Evolutionary conservation across 1,284 basidiomycete species (phyloP).

Genomic region (Trichosporon faecale): DNA sequence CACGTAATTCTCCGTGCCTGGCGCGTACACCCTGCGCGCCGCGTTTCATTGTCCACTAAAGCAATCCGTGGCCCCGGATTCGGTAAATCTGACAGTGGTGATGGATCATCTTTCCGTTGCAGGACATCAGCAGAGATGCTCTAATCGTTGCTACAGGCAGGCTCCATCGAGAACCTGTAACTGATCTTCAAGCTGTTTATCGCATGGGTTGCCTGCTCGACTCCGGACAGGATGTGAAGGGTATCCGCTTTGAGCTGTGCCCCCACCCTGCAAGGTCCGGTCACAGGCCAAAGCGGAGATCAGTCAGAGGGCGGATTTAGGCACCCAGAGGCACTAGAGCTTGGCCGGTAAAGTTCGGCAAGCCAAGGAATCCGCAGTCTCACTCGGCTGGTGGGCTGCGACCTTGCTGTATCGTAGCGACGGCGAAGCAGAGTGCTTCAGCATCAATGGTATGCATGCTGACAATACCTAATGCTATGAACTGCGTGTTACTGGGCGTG

Average conservation of each 20-base stretch:
- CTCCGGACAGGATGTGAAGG: too few species aligned
- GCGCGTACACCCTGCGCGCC: not conserved
- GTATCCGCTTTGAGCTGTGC: not conserved
- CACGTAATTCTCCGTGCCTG: conserved; percentile 6
- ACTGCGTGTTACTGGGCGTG: too few species aligned
- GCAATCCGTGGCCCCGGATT: not conserved
- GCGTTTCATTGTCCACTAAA: not conserved
- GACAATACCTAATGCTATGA: too few species aligned
- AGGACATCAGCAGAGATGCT: too few species aligned
- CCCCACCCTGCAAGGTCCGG: not conserved
- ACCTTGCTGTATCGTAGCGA: not conserved
- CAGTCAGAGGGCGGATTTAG: not conserved
- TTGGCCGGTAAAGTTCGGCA: not conserved
- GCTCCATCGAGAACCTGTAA: too few species aligned
- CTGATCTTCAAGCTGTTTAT: too few species aligned
- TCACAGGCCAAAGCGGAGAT: not conserved
- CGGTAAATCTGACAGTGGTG: not conserved
- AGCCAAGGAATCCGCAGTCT: not conserved
- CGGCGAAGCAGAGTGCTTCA: not conserved
- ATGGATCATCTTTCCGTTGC: too few species aligned
- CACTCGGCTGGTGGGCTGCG: not conserved
- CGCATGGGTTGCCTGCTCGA: too few species aligned
- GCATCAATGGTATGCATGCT: too few species aligned
- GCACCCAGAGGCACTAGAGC: not conserved
- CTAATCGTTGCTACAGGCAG: too few species aligned